These are phyloP conservation scores for Zanthoxylum bungeanum DNA, from an alignment of 345 rosid species.

Conservation along the genomic window DNA sequence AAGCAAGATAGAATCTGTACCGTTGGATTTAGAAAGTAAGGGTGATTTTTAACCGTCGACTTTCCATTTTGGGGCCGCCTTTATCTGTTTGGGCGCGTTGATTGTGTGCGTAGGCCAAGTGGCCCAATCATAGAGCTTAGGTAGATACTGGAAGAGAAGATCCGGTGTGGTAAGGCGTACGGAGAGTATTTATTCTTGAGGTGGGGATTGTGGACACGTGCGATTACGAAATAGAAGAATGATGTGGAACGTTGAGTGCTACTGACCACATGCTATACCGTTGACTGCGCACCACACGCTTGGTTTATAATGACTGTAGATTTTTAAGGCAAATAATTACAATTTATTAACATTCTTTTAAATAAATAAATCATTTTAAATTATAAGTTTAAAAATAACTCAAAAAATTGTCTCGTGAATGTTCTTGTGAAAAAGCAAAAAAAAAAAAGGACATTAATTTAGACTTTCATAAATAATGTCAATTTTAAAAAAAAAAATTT, in stretches of 20 bases:
- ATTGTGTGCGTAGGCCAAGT: too few species aligned
- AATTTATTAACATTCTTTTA: too few species aligned
- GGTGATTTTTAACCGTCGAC: neutral
- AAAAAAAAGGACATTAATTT: too few species aligned
- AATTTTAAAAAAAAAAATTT: too few species aligned
- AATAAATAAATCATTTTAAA: too few species aligned
- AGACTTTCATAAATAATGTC: too few species aligned
- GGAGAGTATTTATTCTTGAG: neutral
- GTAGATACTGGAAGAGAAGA: neutral
- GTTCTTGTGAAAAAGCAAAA: too few species aligned
- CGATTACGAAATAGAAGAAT: neutral
- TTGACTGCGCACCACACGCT: neutral
- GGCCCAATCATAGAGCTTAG: neutral
- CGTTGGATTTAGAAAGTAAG: constrained; percentile 23
- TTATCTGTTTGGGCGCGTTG: neutral
- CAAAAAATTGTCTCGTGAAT: too few species aligned
- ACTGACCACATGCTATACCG: neutral
- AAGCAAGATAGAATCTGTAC: constrained; percentile 20
- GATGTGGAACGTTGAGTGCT: neutral
- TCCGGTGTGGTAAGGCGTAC: neutral
- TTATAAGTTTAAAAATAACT: too few species aligned
- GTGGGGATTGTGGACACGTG: neutral
- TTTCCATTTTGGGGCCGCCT: neutral
- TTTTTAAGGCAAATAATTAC: constrained; percentile 3
- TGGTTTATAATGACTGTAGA: neutral